Percentiles rank a stretch among this genome's conserved stretches.
phyloP scores from a whole-genome alignment of 768 basidiomycete species.

The Kwoniella sp. region DNA sequence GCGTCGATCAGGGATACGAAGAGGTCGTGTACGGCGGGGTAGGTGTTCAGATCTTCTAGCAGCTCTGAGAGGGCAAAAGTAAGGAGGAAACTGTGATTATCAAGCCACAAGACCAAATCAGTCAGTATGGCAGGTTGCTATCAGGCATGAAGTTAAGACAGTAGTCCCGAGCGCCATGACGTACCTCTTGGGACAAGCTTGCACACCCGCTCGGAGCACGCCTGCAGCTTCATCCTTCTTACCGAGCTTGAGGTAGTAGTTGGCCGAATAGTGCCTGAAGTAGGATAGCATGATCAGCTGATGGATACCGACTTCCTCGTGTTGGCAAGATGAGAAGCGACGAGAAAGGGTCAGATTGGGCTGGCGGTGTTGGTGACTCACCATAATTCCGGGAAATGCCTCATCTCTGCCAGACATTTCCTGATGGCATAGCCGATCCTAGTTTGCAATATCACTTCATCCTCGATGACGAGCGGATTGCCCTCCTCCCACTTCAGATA shows the following conservation, averaged over 20 bases:
- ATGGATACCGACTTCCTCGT: too few species aligned
- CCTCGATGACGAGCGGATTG: conserved; percentile 91
- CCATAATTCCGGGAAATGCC: conserved; percentile 96
- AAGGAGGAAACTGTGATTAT: conserved; percentile 71
- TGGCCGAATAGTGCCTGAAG: conserved; percentile 84
- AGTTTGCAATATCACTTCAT: conserved; percentile 66
- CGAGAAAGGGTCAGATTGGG: not conserved
- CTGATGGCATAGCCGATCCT: conserved; percentile 81
- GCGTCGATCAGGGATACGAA: conserved; percentile 73
- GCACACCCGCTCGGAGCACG: conserved; percentile 79
- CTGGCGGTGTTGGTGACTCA: conserved; percentile 54
- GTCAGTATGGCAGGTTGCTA: not conserved
- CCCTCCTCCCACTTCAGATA: conserved; percentile 95
- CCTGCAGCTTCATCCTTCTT: conserved; percentile 77
- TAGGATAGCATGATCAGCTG: not conserved
- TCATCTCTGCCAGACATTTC: conserved; percentile 86
- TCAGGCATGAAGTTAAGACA: too few species aligned
- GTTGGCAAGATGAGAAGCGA: too few species aligned
- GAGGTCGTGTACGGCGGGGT: conserved; percentile 67
- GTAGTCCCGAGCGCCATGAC: too few species aligned
- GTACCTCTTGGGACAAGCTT: conserved; percentile 81
- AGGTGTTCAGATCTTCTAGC: conserved; percentile 67
- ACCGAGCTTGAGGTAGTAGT: conserved; percentile 73
- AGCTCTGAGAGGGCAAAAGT: conserved; percentile 83
- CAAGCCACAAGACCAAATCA: not conserved